Conservation (phyloP, 2,329 filamentous ascomycete species). For the Fulvia fulva region DNA sequence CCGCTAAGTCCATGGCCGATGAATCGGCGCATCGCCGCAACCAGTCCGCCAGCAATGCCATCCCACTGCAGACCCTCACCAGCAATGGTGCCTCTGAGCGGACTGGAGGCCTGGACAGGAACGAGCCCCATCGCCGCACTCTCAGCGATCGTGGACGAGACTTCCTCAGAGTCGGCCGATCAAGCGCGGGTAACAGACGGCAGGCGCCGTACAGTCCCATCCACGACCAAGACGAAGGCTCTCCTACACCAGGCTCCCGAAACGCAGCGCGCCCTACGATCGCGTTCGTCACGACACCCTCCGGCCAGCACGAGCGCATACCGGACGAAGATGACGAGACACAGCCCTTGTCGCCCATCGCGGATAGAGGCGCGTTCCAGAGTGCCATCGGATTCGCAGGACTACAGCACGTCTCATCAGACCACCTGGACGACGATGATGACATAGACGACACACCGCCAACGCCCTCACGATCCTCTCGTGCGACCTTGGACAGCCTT, state of each 20-base stretch:
- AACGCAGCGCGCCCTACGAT: constrained; percentile 23
- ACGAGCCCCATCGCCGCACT: constrained; percentile 40
- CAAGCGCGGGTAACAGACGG: constrained; percentile 3
- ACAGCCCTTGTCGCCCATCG: constrained; percentile 41
- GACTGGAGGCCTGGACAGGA: constrained; percentile 27
- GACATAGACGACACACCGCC: constrained; percentile 13
- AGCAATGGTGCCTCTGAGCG: constrained; percentile 27
- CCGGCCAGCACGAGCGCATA: constrained; percentile 30
- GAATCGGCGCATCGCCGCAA: constrained; percentile 45
- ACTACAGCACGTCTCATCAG: constrained; percentile 33
- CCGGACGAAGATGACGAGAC: constrained; percentile 35
- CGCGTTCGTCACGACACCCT: constrained; percentile 37
- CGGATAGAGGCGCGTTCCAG: constrained; percentile 46
- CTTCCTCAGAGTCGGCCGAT: constrained; percentile 38
- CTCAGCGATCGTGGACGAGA: constrained; percentile 48
- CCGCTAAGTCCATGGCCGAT: constrained; percentile 43
- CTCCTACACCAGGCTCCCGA: constrained; percentile 44
- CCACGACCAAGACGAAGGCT: constrained; percentile 36
- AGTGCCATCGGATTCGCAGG: constrained; percentile 47
- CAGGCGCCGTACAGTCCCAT: constrained; percentile 48
- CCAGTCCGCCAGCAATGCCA: constrained; percentile 52
- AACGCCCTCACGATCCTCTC: constrained; percentile 8
- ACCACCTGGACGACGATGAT: constrained; percentile 20
- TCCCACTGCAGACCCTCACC: constrained; percentile 61
- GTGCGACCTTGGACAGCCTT: constrained; percentile 23